phyloP scores from a whole-genome alignment of 208 protist genomes.

The Trypanosoma conorhini region DNA sequence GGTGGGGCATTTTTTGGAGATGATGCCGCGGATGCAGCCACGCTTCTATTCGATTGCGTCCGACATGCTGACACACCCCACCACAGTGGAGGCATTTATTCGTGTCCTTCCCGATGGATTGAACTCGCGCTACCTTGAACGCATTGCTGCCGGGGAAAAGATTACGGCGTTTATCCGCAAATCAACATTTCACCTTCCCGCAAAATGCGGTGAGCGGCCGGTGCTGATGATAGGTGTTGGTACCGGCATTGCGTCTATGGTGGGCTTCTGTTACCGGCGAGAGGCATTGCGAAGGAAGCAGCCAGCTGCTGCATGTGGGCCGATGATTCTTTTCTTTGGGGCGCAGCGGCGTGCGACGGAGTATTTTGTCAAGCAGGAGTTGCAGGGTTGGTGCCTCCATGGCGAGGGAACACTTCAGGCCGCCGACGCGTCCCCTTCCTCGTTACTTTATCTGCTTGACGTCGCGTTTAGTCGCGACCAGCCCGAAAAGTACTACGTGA shows the following conservation, averaged over 20 bases:
- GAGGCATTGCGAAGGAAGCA: constrained; percentile 59
- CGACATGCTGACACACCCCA: constrained; percentile 67
- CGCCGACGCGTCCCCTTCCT: constrained; percentile 21
- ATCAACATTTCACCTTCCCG: constrained; percentile 87
- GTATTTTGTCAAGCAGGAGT: constrained; percentile 66
- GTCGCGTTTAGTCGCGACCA: constrained; percentile 90
- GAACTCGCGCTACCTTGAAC: constrained; percentile 74
- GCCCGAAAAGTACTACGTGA: constrained; percentile 80
- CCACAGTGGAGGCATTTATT: constrained; percentile 73
- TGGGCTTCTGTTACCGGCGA: constrained; percentile 77
- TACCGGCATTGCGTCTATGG: constrained; percentile 87
- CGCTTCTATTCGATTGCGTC: constrained; percentile 97
- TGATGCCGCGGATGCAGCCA: constrained; percentile 91
- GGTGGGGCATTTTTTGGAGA: constrained; percentile 77
- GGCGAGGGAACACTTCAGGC: constrained; percentile 15
- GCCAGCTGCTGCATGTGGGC: constrained; percentile 29
- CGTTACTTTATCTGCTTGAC: constrained; percentile 61
- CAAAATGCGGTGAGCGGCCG: constrained; percentile 39
- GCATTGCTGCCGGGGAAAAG: constrained; percentile 24
- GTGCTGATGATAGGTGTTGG: constrained; percentile 94
- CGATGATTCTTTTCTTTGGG: constrained; percentile 75
- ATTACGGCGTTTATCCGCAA: constrained; percentile 86
- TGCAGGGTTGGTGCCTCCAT: constrained; percentile 51
- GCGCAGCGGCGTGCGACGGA: constrained; percentile 44
- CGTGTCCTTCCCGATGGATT: constrained; percentile 85